phyloP scores from a whole-genome alignment of 371 early-diverging fungal species.

The Rhizopus delemar region DNA sequence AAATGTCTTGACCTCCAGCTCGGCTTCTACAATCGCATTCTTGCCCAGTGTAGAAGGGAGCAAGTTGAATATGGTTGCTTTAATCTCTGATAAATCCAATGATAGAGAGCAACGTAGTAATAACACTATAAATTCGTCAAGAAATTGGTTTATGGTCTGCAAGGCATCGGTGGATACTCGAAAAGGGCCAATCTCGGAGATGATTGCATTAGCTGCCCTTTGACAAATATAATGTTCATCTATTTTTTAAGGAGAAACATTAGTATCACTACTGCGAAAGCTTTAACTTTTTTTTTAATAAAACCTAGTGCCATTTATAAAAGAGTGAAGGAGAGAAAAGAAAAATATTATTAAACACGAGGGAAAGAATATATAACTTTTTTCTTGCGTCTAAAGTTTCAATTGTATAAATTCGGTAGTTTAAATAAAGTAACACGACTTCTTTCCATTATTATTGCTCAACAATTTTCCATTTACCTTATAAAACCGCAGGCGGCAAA shows the following conservation, averaged over 20 bases:
- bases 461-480: no score
- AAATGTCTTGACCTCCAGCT: conserved; percentile 65
- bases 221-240: conserved; percentile 67
- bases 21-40: conserved; percentile 70
- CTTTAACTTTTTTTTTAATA: neutral
- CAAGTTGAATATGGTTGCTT: conserved; percentile 50
- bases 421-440: conserved; percentile 3
- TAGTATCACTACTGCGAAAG: neutral
- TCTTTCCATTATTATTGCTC: neutral
- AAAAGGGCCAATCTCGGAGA: conserved; percentile 64
- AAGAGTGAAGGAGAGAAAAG: neutral
- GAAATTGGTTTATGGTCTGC: conserved; percentile 61
- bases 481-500: no score
- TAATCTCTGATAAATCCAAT: conserved; percentile 58
- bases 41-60: conserved; percentile 64
- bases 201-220: conserved; percentile 69
- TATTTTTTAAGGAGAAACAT: conserved; percentile 4
- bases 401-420: neutral
- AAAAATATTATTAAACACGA: neutral
- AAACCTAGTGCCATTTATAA: conserved; percentile 16
- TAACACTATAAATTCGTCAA: conserved; percentile 62
- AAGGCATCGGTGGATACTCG: conserved; percentile 65
- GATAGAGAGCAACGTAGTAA: conserved; percentile 56
- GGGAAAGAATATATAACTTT: neutral
- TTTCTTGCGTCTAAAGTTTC: neutral